A percentile compares a stretch with the other conserved stretches of the same genome.
These are phyloP conservation scores for Apiotrichum mycotoxinovorans DNA, from an alignment of 1,284 basidiomycete species.

Conservation along the genomic window DNA sequence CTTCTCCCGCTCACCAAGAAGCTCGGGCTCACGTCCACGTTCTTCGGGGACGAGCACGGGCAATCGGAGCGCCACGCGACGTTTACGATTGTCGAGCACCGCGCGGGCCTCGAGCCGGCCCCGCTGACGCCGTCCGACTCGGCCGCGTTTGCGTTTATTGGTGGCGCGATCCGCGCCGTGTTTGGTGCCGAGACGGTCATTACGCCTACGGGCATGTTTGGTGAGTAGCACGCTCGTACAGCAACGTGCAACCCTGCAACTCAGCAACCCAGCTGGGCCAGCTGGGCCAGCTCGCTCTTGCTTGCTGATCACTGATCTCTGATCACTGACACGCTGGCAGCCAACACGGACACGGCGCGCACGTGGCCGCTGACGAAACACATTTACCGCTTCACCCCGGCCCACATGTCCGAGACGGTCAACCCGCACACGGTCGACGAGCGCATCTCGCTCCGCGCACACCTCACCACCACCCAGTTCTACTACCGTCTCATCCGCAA, in stretches of 20 bases:
- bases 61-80: conserved; percentile 9
- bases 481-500: conserved; percentile 55
- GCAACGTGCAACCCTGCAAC: too few species aligned
- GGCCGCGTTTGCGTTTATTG: conserved; percentile 49
- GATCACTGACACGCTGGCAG: conserved; percentile 10
- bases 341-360: conserved; percentile 51
- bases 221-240: too few species aligned
- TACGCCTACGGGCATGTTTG: conserved; percentile 53
- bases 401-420: conserved; percentile 37
- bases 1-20: conserved; percentile 47
- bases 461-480: conserved; percentile 52
- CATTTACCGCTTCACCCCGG: conserved; percentile 54
- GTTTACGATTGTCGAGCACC: conserved; percentile 13
- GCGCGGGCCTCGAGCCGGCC: conserved; percentile 50
- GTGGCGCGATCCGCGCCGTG: conserved; percentile 47
- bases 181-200: conserved; percentile 51
- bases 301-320: too few species aligned
- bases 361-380: conserved; percentile 51
- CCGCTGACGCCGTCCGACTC: conserved; percentile 50
- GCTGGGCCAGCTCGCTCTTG: too few species aligned
- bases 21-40: conserved; percentile 45
- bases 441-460: conserved; percentile 46
- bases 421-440: conserved; percentile 56
- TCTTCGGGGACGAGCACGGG: conserved; percentile 27
- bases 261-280: too few species aligned